These are phyloP conservation scores for Filobasidium uniguttulatum DNA, from an alignment of 1,284 basidiomycete genomes.

Conservation along the genomic window DNA sequence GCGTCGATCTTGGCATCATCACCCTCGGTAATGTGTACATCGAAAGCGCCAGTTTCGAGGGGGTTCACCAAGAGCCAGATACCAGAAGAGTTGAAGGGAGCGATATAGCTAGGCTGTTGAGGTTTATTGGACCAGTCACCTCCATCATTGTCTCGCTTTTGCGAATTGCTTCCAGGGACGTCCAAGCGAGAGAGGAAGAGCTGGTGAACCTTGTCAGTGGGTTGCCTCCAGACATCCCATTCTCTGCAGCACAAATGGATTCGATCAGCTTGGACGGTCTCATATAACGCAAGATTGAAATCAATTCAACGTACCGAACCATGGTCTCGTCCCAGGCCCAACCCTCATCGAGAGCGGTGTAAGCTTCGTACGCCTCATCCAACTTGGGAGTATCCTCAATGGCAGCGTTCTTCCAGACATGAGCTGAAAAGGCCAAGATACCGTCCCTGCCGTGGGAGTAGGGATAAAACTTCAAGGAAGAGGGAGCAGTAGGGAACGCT, in stretches of 20 bases:
- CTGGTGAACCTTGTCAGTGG: constrained; percentile 50
- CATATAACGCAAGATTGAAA: background rate
- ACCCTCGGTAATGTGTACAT: constrained; percentile 30
- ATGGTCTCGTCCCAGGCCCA: constrained; percentile 64
- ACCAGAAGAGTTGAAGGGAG: constrained; percentile 12
- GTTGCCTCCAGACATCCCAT: constrained; percentile 76
- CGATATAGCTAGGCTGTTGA: constrained; percentile 8
- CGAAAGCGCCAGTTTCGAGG: constrained; percentile 51
- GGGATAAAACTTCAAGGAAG: constrained; percentile 48
- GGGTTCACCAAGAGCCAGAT: constrained; percentile 47
- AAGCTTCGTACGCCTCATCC: constrained; percentile 55
- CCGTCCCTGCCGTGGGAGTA: background rate
- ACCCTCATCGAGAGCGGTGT: constrained; percentile 53
- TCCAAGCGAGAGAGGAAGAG: constrained; percentile 56
- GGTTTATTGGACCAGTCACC: background rate
- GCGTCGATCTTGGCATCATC: constrained; percentile 43
- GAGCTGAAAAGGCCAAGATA: constrained; percentile 49
- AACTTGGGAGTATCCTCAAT: constrained; percentile 51
- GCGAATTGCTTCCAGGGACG: constrained; percentile 17
- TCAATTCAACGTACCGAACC: constrained; percentile 50
- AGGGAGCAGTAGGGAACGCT: constrained; percentile 41
- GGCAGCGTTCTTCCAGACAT: constrained; percentile 59
- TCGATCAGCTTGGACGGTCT: background rate
- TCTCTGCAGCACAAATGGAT: constrained; percentile 57
- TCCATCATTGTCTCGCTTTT: too few species aligned